A percentile compares a stretch with the other conserved stretches of the same genome.
Evolutionary conservation across 345 rosid species (phyloP).

Genomic region (Hypericum perforatum): DNA sequence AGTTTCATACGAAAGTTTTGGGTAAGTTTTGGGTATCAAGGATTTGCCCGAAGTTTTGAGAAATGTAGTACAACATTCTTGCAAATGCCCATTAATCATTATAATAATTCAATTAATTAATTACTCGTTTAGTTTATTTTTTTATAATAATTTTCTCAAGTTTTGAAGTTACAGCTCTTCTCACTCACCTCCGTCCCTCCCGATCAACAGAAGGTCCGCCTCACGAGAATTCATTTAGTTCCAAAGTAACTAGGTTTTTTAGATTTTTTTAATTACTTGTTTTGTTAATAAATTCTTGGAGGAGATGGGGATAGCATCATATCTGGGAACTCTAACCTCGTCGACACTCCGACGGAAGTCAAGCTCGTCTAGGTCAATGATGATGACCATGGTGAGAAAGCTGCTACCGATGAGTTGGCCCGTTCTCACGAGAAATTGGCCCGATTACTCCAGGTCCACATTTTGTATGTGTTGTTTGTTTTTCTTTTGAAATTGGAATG

Average conservation of each 20-base stretch:
- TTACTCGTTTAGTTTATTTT: background rate
- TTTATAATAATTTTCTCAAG: constrained; percentile 32
- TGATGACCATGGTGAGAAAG: constrained; percentile 5
- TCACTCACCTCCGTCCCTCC: constrained; percentile 81
- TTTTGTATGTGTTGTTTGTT: too few relatives aligned
- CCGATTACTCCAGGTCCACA: constrained; percentile 61
- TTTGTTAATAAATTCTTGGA: constrained; percentile 36
- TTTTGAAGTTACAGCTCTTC: constrained; percentile 65
- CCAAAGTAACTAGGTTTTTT: too few relatives aligned
- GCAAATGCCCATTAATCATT: background rate
- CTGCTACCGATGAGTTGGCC: constrained; percentile 14
- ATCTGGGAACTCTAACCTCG: constrained; percentile 53
- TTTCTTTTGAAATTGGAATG: background rate
- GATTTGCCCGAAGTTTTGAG: too few relatives aligned
- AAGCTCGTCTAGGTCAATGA: constrained; percentile 41
- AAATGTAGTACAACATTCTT: too few relatives aligned
- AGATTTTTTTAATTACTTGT: constrained; percentile 5
- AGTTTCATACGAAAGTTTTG: too few relatives aligned
- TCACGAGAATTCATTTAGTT: background rate
- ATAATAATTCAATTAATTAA: background rate
- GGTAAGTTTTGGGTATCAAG: too few relatives aligned
- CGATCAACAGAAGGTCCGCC: constrained; percentile 53
- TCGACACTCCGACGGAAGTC: constrained; percentile 34
- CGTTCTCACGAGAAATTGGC: constrained; percentile 75
- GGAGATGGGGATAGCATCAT: constrained; percentile 43